Base-by-base conservation (phyloP, 2,329 filamentous ascomycete species). In the Diaporthe humulicola region DNA sequence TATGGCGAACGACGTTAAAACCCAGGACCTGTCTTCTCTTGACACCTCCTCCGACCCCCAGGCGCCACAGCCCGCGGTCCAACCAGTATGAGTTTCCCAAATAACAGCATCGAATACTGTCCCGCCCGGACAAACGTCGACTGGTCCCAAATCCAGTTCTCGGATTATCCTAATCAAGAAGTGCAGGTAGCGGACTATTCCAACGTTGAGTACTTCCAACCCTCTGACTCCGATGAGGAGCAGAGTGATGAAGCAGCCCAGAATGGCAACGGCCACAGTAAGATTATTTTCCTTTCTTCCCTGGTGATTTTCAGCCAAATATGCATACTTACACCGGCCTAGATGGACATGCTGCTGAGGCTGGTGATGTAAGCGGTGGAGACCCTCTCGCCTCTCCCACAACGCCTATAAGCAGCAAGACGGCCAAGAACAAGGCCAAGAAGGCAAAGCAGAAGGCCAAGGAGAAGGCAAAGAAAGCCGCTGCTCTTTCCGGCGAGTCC, bases 31-130 rank as follows among this genome's bases (percentile, higher is more conserved):
- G 57, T 76, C 79, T 71, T 78, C 75, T 73, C 73, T 79, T 78
- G 80, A 80, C 79, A 77, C 79, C 76, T 78, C 80, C 77, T 79
- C 78, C 77, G 77, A 80, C 52, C 75, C 75, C 14, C 56, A 66
- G 69, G 69, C 75, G 77, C 77, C 79, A 74, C 76, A 80, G 76
- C 77, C 77, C 75, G 77, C 77, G 76, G 77, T 76, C 75, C 77
- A 77, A 77, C 78, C 84, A 86, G 85, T 86, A 87, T 87, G 85
- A 86, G 79, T 80, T 80, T 80, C 78, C 78, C 79, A 78, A 81
- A 33, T 45, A 52, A 80, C 75, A 80, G 79, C 71, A 80, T 85
- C 76, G 82, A 85, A 72, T 83, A 81, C 79, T 84, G 84, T 82
- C 83, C 84, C 58, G 80, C 81, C 71, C 82, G 86, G 83, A 78